A percentile compares a stretch with the other conserved stretches of the same genome.
Conservation (phyloP, 2,329 filamentous ascomycete species). For the Fusarium continuum region DNA sequence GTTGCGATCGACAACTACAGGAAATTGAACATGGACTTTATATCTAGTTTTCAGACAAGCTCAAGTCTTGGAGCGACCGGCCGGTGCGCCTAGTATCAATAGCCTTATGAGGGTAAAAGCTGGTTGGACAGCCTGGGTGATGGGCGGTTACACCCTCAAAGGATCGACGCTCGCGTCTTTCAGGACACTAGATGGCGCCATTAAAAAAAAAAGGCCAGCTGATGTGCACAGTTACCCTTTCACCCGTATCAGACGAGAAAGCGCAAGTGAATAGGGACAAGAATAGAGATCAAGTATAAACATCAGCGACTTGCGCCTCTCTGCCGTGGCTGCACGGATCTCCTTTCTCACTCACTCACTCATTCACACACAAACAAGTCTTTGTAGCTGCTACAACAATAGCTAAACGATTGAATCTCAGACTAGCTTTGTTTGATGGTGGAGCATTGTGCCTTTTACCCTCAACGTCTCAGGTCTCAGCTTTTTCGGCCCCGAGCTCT, state of each 20-base stretch:
- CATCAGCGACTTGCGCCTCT: conserved; percentile 12
- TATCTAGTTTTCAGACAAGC: neutral
- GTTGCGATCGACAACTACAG: conserved; percentile 9
- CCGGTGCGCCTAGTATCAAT: conserved; percentile 21
- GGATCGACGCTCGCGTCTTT: conserved; percentile 37
- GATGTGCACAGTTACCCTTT: neutral
- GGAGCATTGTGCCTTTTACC: conserved; percentile 2
- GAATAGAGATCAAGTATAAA: conserved; percentile 15
- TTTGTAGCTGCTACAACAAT: neutral
- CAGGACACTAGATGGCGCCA: conserved; percentile 32
- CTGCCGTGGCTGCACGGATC: conserved; percentile 9
- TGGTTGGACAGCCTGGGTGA: conserved; percentile 15
- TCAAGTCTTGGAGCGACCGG: conserved; percentile 2
- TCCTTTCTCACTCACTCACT: conserved; percentile 6
- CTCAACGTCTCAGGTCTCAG: conserved; percentile 35
- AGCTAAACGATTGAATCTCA: conserved; percentile 12
- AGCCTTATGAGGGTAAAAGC: conserved; percentile 7
- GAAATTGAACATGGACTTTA: neutral
- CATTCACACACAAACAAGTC: neutral
- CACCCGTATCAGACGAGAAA: neutral
- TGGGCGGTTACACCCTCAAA: conserved; percentile 8
- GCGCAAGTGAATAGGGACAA: neutral
- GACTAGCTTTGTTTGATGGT: conserved; percentile 2
- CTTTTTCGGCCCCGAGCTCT: conserved; percentile 10
- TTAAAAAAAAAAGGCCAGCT: conserved; percentile 6